Base-by-base conservation (phyloP, 2,329 filamentous ascomycete genomes). In the Tolypocladium nubicola region DNA sequence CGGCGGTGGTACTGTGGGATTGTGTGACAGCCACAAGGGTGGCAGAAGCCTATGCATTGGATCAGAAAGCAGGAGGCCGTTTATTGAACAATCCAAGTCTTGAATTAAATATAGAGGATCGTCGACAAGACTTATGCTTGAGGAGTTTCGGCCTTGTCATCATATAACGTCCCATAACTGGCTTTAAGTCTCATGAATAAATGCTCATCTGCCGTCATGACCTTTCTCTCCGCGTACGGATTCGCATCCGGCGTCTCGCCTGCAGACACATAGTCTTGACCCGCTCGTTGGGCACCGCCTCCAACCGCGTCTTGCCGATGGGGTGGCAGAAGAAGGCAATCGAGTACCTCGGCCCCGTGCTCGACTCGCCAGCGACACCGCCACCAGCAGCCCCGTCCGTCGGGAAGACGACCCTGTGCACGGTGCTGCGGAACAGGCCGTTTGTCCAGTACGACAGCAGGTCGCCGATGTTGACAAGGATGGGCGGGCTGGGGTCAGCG, bases 371-470 rank as follows among this genome's bases (percentile, higher is more conserved):
- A 2, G 68, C 60, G 1, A 74, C 67, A 10, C 37, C 58, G 16
- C 54, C 57, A 7, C 37, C 58, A 13, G 53, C 57, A 6, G 58
- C 58, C 16, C 61, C 65, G 8, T 61, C 64, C 0, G 62, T 58
- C 0, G 78, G 73, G 62, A 96, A 94, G 0, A 93, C 84, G 37
- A 97, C 94, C 13, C 93, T 79, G 68, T 97, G 94, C 7, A 97
- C 84, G 0, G 93, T 97, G 64, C 87, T 91, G 64, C 90, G 88
- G 61, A 97, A 79, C 52, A 97, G 73, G 0, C 92, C 91, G 62
- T 88, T 87, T 1, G 94, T 97, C 93, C 93, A 97, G 70, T 95
- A 94, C 39, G 84, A 87, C 60, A 87, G 74, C 68, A 88, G 66
- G 69, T 86, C 75, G 72, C 87, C 73, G 73, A 91, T 82, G 77